Percentiles rank a stretch among this genome's conserved stretches.
Conservation (phyloP, 768 basidiomycete genomes). For the Lactifluus subvellereus region DNA sequence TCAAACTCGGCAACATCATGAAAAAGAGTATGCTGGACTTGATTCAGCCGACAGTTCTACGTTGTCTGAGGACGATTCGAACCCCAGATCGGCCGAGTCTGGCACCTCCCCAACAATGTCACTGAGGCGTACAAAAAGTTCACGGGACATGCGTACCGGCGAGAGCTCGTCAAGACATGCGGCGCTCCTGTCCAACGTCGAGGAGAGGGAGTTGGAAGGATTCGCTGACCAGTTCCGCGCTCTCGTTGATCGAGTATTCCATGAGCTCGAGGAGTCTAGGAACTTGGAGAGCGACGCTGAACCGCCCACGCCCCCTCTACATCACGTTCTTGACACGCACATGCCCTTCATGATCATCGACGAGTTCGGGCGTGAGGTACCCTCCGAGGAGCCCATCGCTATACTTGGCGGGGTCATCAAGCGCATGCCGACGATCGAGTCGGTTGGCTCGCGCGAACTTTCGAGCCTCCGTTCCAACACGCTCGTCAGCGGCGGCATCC, state of each 20-base stretch:
- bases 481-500: not conserved
- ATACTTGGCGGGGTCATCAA: slow-evolving; percentile 59
- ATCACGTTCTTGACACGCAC: slow-evolving; percentile 23
- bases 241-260: slow-evolving; percentile 45
- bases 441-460: slow-evolving; percentile 60
- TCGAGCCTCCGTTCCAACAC: slow-evolving; percentile 27
- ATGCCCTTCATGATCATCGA: slow-evolving; percentile 37
- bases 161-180: not conserved
- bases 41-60: slow-evolving; percentile 10
- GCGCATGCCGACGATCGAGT: slow-evolving; percentile 80
- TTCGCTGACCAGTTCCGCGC: slow-evolving; percentile 49
- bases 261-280: slow-evolving; percentile 48
- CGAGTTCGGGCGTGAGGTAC: slow-evolving; percentile 35
- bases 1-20: not conserved
- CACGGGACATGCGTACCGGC: not conserved
- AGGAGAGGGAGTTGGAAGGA: slow-evolving; percentile 36
- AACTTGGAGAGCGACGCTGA: slow-evolving; percentile 28
- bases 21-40: slow-evolving; percentile 3
- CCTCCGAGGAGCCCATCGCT: slow-evolving; percentile 45
- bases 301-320: slow-evolving; percentile 5
- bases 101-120: not conserved
- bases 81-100: slow-evolving; percentile 7
- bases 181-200: not conserved
- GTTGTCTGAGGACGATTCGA: slow-evolving; percentile 15
- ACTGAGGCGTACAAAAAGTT: slow-evolving; percentile 4